Percentiles rank a stretch among this genome's conserved stretches.
Evolutionary conservation across 2,329 filamentous ascomycete species (phyloP).

Genomic region (Epichloe sp.): DNA sequence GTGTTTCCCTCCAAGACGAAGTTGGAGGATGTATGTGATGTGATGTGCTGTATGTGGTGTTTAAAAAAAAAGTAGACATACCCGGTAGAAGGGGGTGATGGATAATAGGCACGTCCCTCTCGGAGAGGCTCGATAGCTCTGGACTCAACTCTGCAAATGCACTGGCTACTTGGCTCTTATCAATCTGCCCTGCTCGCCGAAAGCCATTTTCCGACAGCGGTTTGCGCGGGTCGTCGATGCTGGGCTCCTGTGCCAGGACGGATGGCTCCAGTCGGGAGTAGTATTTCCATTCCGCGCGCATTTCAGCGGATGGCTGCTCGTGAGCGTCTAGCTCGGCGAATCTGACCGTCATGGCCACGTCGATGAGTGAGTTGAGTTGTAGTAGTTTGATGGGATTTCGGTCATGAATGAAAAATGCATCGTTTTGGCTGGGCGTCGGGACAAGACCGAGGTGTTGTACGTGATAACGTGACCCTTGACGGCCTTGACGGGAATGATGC

Average conservation of each 20-base stretch:
- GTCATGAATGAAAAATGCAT: no score
- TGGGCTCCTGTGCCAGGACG: slow-evolving; percentile 37
- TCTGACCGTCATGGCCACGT: slow-evolving; percentile 13
- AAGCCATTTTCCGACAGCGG: slow-evolving; percentile 22
- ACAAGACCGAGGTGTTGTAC: no score
- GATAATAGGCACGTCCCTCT: slow-evolving; percentile 38
- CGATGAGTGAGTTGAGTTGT: no score
- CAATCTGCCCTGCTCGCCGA: not conserved
- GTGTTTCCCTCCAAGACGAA: not conserved
- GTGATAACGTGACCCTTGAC: no score
- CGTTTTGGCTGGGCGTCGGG: no score
- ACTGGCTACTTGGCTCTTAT: not conserved
- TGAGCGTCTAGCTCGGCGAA: slow-evolving; percentile 53
- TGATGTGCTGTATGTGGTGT: no score
- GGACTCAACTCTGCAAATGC: slow-evolving; percentile 24
- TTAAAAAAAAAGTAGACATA: slow-evolving; percentile 25
- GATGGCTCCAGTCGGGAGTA: slow-evolving; percentile 48
- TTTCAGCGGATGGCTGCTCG: slow-evolving; percentile 57
- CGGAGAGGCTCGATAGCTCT: slow-evolving; percentile 17
- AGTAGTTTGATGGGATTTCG: no score
- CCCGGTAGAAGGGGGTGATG: slow-evolving; percentile 56
- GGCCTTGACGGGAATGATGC: no score
- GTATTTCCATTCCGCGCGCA: slow-evolving; percentile 63
- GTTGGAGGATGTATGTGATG: not conserved
- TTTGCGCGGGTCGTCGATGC: slow-evolving; percentile 41